Evolutionary conservation across 768 basidiomycete species (phyloP), one percentile per base, ranked within the genome.

Genomic region (Termitomyces sp.): DNA sequence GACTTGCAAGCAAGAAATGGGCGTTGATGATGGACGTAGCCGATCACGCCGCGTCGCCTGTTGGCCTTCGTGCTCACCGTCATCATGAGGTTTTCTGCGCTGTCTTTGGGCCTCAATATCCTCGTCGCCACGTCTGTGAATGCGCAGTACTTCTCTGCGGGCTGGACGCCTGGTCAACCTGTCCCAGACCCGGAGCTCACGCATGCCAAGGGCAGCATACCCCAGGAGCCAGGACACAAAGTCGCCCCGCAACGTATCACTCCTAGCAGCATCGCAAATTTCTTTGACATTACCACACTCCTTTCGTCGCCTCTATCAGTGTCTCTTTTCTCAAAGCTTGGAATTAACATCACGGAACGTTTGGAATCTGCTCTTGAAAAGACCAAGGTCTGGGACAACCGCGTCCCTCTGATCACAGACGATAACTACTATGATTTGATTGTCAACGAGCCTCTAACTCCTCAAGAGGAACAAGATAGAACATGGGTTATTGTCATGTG

Each of bases 401-500:
- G 90, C 30, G 81, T 95, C 42, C 83, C 86, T 26, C 74, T 94
- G 38, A 83, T 96, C 70, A 92, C 88, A 52, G 93, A 95, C 70
- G 78, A 86, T 50, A 94, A 92, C 69, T 94, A 81, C 67, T 73
- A 80, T 28, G 84, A 89, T 30, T 35, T 90, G 51, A 81, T 94
- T 59, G 81, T 86, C 35, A 82, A 90, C 56, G 92, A 93, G 70
- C 64, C 71, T 16, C 69, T 94, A 64, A 78, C 80, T 14, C 72
- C 78, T 51, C 81, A 88, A 60, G 85, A 90, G 68, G 84, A 85
- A 65, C 72, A 78, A 58, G 74, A 86, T 40, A 78, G 92, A 46
- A 79, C 85, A 12, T 96, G 93, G 93, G 77, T 88, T 61, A 69
- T 93, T 33, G 69, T 91, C 55, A 80, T 95, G 93, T 93, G 68